Evolutionary conservation across 1,139 yeast genomes (phyloP), one percentile per base, ranked within the genome.

Genomic region (Candida tunisiensis): DNA sequence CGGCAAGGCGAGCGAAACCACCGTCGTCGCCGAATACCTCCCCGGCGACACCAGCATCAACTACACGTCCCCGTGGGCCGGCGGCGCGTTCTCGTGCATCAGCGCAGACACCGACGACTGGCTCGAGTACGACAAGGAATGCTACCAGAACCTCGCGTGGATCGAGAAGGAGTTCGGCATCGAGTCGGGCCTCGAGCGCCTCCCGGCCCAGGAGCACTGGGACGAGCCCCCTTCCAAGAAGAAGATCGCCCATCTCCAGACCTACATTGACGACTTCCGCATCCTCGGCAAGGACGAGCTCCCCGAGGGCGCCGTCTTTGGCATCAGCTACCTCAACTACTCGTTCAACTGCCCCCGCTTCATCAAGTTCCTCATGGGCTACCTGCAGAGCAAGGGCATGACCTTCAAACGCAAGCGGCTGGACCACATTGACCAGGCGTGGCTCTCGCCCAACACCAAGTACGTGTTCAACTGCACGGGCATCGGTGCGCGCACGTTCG

Each of bases 1-100:
- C 2, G 60, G 65, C 6, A 35, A 51, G 5, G 65, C 68, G 1
- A 31, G 45, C 4, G 55, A 65, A n/a, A 62, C 75, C 34, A 59
- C 69, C 3, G 61, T 75, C 6, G 40, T 72, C 13, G 85, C 78
- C 3, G 66, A 72, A 40, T 63, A 59, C 37, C 46, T 73, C 27
- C 88, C 91, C 2, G 91, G 88, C 4, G 91, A 78, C 42, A 72
- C 66, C 38, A 67, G 79, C 3, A 63, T 65, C 34, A 57, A 65
- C 28, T 78, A 71, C 45, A 72, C 91, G 2, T 73, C 83, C 1
- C 91, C 91, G 1, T 74, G 28, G 16, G 42, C 42, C 1, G 57
- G 57, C 2, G 57, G 49, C 8, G 68, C 69, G 47, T 71, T 73
- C 42, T 69, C 78, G 3, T 66, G 74, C 41, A 71, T 74, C 30